Evolutionary conservation across 495 filamentous ascomycete species (phyloP).

Genomic region (Pyronema domesticum): DNA sequence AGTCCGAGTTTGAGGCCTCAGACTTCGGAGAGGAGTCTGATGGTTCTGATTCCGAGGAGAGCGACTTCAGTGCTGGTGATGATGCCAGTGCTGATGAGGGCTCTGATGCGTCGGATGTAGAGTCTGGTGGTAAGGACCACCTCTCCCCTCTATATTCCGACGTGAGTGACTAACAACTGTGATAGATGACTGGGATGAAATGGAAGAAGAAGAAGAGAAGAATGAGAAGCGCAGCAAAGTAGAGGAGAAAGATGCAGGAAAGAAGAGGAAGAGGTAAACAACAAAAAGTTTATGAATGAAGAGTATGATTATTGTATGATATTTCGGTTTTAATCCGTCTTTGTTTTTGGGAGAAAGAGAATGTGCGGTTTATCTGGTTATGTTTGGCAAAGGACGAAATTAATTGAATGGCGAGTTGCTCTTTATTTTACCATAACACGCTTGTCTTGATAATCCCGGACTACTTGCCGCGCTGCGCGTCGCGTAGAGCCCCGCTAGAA

Average conservation of each 20-base stretch:
- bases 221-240: slow-evolving; percentile 20
- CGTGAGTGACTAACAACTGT: background rate
- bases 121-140: slow-evolving; percentile 25
- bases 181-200: slow-evolving; percentile 24
- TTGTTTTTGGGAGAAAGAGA: no score
- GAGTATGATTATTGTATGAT: background rate
- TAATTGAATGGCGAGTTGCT: no score
- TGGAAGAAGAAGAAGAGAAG: slow-evolving; percentile 23
- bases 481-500: no score
- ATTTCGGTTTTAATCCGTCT: no score
- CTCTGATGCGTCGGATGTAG: slow-evolving; percentile 23
- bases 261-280: slow-evolving; percentile 22
- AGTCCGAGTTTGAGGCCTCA: slow-evolving; percentile 75
- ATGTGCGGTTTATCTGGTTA: no score
- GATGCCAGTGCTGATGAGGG: slow-evolving; percentile 38
- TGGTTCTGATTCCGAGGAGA: slow-evolving; percentile 71
- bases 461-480: no score
- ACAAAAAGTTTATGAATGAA: background rate
- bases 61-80: slow-evolving; percentile 61
- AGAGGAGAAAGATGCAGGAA: slow-evolving; percentile 19
- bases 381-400: no score
- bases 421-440: no score
- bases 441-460: no score
- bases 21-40: slow-evolving; percentile 66
- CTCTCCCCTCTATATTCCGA: slow-evolving; percentile 1